Base-by-base conservation (phyloP, 352 stramenopile species). In the Globisporangium spiculum region DNA sequence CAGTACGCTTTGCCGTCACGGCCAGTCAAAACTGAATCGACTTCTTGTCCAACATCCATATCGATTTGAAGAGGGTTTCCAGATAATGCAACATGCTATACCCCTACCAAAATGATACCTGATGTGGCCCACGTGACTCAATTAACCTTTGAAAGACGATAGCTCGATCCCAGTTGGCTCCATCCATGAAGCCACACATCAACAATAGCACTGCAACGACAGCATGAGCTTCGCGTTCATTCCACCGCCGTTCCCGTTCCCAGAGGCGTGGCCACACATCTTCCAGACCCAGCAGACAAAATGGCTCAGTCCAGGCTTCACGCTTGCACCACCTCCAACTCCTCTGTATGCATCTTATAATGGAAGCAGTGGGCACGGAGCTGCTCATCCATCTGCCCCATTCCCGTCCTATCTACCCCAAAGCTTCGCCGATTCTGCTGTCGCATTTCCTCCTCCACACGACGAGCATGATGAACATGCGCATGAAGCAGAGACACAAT, bases 211-310 rank as follows among this genome's bases (percentile, higher is more conserved):
- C 8, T 12, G 5, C n/a, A 60, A 8, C n/a, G n/a, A 24, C 7
- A 59, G 24, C 38, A 80, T 79, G 75, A 72, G 72, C 53, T 54
- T 66, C 46, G 26, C 10, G 53, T 85, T 80, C 66, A 86, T 93
- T 60, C 87, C 82, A 58, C 87, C 87, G 67, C 87, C 87, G 67
- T 95, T 85, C 74, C 87, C 87, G 69, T 92, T 95, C 68, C 84
- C 83, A 20, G 79, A 91, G 63, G 75, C 68, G 44, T 95, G 87
- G 87, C 70, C 76, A 53, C 55, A 64, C 48, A 53, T 93, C 27
- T 81, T 87, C 46, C 71, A 80, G 48, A 70, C 72, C 48, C 69
- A 75, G 30, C 74, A 83, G 26, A 68, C 65, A 34, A 63, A 32
- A 20, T 94, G 87, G 87, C 75, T 95, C 22, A 85, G 70, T 10